Conservation (phyloP, 345 rosid species). For the Aquilaria sinensis region DNA sequence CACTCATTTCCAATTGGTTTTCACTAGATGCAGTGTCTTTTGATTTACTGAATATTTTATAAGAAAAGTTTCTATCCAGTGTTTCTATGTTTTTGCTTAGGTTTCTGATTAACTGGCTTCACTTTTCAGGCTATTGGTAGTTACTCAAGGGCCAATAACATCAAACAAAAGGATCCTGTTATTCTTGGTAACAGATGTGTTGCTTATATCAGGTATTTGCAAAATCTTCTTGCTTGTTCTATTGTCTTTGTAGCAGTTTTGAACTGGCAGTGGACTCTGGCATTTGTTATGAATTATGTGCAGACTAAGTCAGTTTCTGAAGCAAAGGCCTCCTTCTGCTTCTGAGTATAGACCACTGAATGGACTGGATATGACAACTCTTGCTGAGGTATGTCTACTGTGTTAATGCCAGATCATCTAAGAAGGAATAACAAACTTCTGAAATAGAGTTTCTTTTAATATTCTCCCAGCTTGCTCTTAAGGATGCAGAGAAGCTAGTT, state of each 20-base stretch:
- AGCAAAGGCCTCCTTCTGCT: constrained; percentile 57
- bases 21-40: too few relatives aligned
- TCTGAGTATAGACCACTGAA: constrained; percentile 69
- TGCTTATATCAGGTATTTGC: constrained; percentile 70
- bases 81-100: not conserved
- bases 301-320: constrained; percentile 79
- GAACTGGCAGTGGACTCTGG: constrained; percentile 9
- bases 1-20: too few relatives aligned
- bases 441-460: constrained; percentile 6
- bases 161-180: constrained; percentile 67
- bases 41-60: too few relatives aligned
- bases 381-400: constrained; percentile 70
- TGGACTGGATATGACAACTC: constrained; percentile 90
- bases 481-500: constrained; percentile 87
- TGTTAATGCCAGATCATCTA: constrained; percentile 8
- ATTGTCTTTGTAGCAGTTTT: not conserved
- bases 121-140: constrained; percentile 55
- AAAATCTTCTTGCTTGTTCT: not conserved
- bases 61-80: not conserved
- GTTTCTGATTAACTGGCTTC: constrained; percentile 10
- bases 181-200: constrained; percentile 81
- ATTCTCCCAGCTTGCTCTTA: constrained; percentile 71
- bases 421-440: constrained; percentile 2
- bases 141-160: constrained; percentile 69
- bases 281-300: constrained; percentile 18